Conservation (phyloP, 2,329 filamentous ascomycete species). For the Paracorniculantispora psalliotae region DNA sequence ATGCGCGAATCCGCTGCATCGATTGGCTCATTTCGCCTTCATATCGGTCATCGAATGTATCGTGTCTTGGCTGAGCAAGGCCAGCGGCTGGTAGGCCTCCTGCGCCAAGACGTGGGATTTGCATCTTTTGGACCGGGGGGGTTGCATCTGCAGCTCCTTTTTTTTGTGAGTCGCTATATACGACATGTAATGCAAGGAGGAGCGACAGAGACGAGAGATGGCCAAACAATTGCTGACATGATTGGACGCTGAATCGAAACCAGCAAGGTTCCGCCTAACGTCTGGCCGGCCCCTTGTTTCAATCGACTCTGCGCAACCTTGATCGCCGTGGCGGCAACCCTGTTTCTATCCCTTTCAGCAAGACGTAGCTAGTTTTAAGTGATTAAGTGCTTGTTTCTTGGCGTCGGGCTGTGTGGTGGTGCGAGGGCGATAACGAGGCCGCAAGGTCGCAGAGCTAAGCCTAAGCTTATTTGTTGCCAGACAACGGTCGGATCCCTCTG, state of each 20-base stretch:
- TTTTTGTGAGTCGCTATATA: background rate
- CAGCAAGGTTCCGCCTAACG: background rate
- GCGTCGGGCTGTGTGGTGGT: background rate
- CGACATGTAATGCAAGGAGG: background rate
- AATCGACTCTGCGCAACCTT: background rate
- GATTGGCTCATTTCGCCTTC: constrained; percentile 1
- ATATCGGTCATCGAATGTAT: background rate
- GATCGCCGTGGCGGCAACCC: background rate
- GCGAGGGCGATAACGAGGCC: background rate
- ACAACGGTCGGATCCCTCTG: background rate
- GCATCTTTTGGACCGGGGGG: background rate
- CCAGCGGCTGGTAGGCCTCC: background rate
- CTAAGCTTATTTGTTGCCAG: background rate
- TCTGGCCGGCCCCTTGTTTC: background rate
- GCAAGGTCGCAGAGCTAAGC: background rate
- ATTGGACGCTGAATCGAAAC: background rate
- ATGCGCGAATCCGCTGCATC: constrained; percentile 6
- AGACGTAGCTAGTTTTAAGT: background rate
- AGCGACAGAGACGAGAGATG: background rate
- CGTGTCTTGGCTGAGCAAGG: background rate
- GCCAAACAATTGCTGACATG: background rate
- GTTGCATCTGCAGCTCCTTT: too few species aligned
- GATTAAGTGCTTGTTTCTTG: constrained; percentile 4
- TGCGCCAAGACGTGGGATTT: background rate
- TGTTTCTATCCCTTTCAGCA: background rate